A percentile compares a stretch with the other conserved stretches of the same genome.
Conservation (phyloP, 345 rosid species). For the Trapa bicornis region DNA sequence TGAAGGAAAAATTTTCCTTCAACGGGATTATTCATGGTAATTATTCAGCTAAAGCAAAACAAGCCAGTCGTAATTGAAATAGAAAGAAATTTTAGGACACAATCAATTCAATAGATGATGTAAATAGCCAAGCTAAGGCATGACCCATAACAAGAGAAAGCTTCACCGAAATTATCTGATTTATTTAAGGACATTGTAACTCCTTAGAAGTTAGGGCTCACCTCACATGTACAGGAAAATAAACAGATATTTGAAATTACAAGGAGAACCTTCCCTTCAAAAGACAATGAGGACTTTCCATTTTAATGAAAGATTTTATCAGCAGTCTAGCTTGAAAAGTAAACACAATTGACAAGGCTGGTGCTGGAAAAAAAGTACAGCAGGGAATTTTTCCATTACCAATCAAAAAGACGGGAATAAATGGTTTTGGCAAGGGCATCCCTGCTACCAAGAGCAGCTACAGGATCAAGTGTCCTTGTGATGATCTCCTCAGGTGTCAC, state of each 20-base stretch:
- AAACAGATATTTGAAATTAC: background rate
- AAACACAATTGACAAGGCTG: background rate
- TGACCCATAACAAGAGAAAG: background rate
- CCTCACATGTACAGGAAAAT: background rate
- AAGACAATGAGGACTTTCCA: background rate
- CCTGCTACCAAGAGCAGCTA: constrained; percentile 74
- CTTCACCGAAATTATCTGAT: background rate
- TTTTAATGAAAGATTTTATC: background rate
- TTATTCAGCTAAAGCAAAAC: background rate
- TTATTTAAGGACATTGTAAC: background rate
- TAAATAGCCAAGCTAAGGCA: background rate
- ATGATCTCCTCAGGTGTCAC: constrained; percentile 99
- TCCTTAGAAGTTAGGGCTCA: background rate
- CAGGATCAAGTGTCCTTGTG: constrained; percentile 91
- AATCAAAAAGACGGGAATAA: constrained; percentile 95
- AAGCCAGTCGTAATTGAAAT: background rate
- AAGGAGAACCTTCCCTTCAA: too few species aligned
- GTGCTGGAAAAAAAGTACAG: constrained; percentile 1
- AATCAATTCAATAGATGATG: background rate
- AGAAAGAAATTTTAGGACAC: background rate
- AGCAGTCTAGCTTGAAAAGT: background rate
- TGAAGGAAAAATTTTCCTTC: background rate
- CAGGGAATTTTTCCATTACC: constrained; percentile 35
- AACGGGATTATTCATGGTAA: background rate
- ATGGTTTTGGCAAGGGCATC: constrained; percentile 95